A percentile compares a stretch with the other conserved stretches of the same genome.
phyloP scores from a whole-genome alignment of 164 flowering plant species.

The Vitis amurensis region DNA sequence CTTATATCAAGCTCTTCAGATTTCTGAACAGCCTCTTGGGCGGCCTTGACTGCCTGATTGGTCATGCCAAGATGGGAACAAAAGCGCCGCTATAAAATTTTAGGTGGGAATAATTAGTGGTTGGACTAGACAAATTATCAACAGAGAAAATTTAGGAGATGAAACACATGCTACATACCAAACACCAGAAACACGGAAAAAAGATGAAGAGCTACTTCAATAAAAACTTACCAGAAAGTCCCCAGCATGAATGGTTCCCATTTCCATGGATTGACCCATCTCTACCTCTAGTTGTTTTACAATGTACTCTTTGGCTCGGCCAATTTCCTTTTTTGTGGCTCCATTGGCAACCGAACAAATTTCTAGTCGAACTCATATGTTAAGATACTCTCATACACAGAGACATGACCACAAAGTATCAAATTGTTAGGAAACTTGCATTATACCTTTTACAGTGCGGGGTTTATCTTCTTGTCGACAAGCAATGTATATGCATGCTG shows the following conservation, averaged over 20 bases:
- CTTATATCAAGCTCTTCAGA: conserved; percentile 54
- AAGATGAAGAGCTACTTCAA: not conserved
- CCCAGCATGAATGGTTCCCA: conserved; percentile 46
- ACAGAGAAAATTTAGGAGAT: not conserved
- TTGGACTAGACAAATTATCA: not conserved
- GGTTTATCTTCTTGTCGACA: conserved; percentile 39
- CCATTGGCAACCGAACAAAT: conserved; percentile 50
- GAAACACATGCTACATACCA: not conserved
- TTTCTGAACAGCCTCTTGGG: conserved; percentile 47
- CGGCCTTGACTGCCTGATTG: conserved; percentile 44
- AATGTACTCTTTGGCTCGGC: conserved; percentile 39
- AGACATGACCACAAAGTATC: not conserved
- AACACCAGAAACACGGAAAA: not conserved
- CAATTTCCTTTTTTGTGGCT: conserved; percentile 49
- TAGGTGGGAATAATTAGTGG: not conserved
- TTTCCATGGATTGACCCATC: conserved; percentile 48
- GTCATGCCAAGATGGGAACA: conserved; percentile 46
- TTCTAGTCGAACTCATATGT: conserved; percentile 29
- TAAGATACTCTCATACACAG: conserved; percentile 13
- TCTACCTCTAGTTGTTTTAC: conserved; percentile 41
- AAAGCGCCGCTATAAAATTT: conserved; percentile 32
- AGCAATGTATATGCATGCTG: conserved; percentile 47
- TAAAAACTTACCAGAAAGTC: conserved; percentile 42
- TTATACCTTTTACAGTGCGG: conserved; percentile 40
- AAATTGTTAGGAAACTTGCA: not conserved